Base-by-base conservation (phyloP, 257 asterid species). In the Solanum piurae region DNA sequence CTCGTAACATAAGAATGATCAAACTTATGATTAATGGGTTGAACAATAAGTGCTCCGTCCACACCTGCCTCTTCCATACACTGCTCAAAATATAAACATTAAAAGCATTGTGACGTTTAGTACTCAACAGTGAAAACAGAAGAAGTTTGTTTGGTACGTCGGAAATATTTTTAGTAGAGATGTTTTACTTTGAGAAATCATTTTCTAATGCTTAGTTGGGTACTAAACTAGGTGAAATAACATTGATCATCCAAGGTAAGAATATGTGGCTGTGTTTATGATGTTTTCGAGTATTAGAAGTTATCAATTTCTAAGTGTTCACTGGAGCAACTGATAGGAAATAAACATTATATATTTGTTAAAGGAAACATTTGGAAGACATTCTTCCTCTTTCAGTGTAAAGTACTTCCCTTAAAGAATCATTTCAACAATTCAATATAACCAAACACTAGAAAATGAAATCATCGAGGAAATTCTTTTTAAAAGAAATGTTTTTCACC, bases 1-100 rank as follows among this genome's bases (percentile, higher is more conserved):
- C 99, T 96, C 2, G 98, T 91, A 72, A 95, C 95, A 86, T 95
- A 95, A 82, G 99, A 96, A 94, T 96, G 99, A 93, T 96, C 98
- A 83, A 93, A 96, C 91, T 92, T 94, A 85, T 96, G 97, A 90
- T 93, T 95, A 84, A 96, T 95, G 52, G 99, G 99, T 91, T 96
- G 99, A 90, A 96, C 99, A 84, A 96, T 92, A 88, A 96, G 95
- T 38, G 99, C 98, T 84, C 96, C 99, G 90, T 92, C 98, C 23
- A 96, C 98, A 12, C 94, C 96, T 87, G 96, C 98, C 77, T 95
- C 94, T 75, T 88, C 93, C 98, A 96, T 96, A 87, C 92, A 75
- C 98, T 96, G 91, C 44, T 88, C 18, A 64, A 86, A 89, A 46
- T 68, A 80, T 29, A 46, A 80, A 29, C 68, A 29, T 1, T 46